These are phyloP conservation scores for Amorphotheca resinae DNA, from an alignment of 495 filamentous ascomycete species.

Conservation along the genomic window DNA sequence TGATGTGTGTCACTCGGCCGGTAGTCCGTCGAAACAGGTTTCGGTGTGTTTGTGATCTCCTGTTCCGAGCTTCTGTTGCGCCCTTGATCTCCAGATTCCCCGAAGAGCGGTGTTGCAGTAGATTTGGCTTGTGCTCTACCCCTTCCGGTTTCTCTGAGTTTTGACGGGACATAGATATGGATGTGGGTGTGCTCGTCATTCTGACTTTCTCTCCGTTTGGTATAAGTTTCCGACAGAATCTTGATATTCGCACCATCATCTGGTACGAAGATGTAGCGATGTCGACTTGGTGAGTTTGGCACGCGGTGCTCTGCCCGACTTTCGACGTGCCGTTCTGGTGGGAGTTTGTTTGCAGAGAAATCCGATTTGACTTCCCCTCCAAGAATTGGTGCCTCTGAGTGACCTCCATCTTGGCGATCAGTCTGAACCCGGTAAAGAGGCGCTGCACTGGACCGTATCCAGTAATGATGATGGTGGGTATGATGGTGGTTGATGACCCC, in stretches of 20 bases:
- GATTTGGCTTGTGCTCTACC: not conserved
- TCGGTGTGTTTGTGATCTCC: not conserved
- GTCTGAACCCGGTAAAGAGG: no score
- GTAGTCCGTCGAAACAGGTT: constrained; percentile 1
- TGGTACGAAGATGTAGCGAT: constrained; percentile 16
- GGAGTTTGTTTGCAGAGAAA: constrained; percentile 7
- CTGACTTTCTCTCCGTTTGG: constrained; percentile 1
- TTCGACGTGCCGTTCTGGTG: constrained; percentile 4
- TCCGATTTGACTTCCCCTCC: not conserved
- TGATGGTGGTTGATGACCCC: constrained; percentile 34
- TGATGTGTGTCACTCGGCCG: not conserved
- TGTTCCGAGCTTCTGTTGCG: not conserved
- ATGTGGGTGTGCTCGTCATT: constrained; percentile 19
- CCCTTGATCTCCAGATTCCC: not conserved
- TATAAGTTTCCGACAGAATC: constrained; percentile 11
- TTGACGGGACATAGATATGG: constrained; percentile 18
- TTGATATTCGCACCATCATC: constrained; percentile 3
- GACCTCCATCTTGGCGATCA: no score
- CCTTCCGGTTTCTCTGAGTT: constrained; percentile 1
- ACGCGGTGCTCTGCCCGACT: constrained; percentile 6
- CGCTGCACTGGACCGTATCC: constrained; percentile 28
- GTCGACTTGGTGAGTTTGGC: constrained; percentile 11
- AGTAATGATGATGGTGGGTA: constrained; percentile 46
- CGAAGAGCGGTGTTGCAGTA: not conserved
- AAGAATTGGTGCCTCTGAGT: constrained; percentile 3